These are phyloP conservation scores for Polyplosphaeria fusca DNA, from an alignment of 495 filamentous ascomycete species.

Conservation along the genomic window DNA sequence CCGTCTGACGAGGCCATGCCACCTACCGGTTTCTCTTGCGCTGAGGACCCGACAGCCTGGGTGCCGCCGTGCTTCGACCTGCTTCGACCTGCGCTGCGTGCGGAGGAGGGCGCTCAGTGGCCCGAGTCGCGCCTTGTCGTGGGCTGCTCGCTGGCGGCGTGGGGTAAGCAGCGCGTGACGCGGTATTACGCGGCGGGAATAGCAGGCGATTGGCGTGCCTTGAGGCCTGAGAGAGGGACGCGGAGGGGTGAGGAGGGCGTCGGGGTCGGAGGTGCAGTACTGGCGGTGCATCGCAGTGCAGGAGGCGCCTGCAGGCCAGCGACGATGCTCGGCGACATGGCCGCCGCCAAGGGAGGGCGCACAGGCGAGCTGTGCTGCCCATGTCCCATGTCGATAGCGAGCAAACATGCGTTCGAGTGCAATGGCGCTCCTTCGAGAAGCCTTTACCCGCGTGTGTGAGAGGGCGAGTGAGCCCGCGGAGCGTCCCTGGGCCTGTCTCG, in stretches of 20 bases:
- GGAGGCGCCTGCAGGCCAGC: neutral
- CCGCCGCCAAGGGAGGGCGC: neutral
- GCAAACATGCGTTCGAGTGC: neutral
- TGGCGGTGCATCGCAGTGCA: no score
- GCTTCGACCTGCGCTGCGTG: neutral
- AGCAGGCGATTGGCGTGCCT: neutral
- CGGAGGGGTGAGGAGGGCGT: neutral
- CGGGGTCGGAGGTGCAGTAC: no score
- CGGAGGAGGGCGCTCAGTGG: neutral
- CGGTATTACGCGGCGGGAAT: neutral
- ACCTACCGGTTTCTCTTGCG: neutral
- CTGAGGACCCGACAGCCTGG: constrained; percentile 9
- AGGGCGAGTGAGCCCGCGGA: neutral
- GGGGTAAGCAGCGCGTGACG: constrained; percentile 1
- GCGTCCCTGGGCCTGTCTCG: constrained; percentile 1
- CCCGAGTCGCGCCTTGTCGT: neutral
- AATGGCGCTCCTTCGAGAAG: neutral
- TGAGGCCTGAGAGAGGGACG: neutral
- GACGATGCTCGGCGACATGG: neutral
- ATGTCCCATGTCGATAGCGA: neutral
- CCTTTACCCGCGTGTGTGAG: neutral
- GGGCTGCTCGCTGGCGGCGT: neutral
- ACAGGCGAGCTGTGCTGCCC: neutral
- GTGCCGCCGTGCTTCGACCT: neutral
- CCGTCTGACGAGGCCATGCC: neutral